These are phyloP conservation scores for Tanacetum coccineum DNA, from an alignment of 129 eudicot genomes.

Conservation along the genomic window DNA sequence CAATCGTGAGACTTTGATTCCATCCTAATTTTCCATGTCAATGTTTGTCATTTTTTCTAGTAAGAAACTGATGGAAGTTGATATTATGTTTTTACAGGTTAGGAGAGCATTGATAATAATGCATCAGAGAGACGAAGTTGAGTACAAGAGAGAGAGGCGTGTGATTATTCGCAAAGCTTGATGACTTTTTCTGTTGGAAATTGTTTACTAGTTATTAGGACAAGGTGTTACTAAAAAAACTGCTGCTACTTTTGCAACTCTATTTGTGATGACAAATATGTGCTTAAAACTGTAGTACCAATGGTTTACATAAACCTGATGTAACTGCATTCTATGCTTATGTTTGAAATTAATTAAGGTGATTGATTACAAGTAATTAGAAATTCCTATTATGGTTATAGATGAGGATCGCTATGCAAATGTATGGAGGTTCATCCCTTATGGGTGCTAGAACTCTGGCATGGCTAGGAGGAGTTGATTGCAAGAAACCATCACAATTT, in stretches of 20 bases:
- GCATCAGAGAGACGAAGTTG: constrained; percentile 97
- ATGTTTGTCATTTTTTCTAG: no score
- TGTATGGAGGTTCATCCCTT: no score
- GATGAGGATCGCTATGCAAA: not conserved
- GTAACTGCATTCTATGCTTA: not conserved
- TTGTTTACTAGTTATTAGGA: not conserved
- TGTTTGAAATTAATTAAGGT: no score
- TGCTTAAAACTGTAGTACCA: not conserved
- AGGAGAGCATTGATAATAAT: constrained; percentile 92
- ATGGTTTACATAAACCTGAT: not conserved
- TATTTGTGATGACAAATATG: not conserved
- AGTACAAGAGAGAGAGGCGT: constrained; percentile 86
- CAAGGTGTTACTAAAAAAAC: not conserved
- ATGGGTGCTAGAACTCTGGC: no score
- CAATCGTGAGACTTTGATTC: no score
- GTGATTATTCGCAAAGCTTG: constrained; percentile 72
- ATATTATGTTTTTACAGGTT: constrained; percentile 50
- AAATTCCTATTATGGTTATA: not conserved
- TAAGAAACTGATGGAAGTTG: no score
- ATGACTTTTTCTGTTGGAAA: constrained; percentile 3
- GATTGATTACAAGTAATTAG: not conserved
- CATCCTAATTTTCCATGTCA: no score
- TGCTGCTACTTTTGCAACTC: not conserved
- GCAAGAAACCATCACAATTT: no score
- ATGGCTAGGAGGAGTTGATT: no score